phyloP scores from a whole-genome alignment of 192 early-diverging fungal species.

The Geranomyces michiganensis region DNA sequence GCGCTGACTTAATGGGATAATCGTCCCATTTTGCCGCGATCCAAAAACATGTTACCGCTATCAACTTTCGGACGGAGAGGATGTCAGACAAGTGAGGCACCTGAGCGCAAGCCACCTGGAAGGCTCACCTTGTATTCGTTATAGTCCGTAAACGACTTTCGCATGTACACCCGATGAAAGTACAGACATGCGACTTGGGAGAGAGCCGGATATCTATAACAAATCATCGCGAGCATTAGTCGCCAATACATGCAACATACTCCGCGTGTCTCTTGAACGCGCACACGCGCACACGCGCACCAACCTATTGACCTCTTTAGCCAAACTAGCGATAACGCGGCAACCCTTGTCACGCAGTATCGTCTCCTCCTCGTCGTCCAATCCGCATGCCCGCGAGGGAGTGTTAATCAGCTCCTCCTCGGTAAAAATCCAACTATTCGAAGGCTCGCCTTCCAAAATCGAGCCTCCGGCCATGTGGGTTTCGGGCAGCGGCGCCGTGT shows the following conservation, averaged over 20 bases:
- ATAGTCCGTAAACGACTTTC: conserved; percentile 38
- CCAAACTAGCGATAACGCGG: conserved; percentile 14
- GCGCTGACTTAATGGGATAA: conserved; percentile 18
- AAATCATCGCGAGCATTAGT: not conserved
- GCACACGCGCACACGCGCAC: not conserved
- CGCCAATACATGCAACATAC: too few species aligned
- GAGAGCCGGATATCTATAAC: conserved; percentile 20
- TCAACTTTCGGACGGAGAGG: not conserved
- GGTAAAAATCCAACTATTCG: conserved; percentile 25
- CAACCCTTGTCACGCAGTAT: conserved; percentile 26
- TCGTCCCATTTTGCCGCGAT: conserved; percentile 27
- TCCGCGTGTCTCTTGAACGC: not conserved
- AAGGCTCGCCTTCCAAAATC: not conserved
- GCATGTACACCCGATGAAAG: conserved; percentile 47
- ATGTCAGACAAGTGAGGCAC: conserved; percentile 1
- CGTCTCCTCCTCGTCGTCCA: conserved; percentile 12
- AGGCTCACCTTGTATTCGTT: conserved; percentile 30
- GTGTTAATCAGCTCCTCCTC: conserved; percentile 13
- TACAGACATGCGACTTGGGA: conserved; percentile 31
- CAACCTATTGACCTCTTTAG: conserved; percentile 22
- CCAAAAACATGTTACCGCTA: conserved; percentile 35
- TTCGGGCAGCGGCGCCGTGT: not conserved
- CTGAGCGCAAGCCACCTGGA: too few species aligned
- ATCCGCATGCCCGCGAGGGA: conserved; percentile 15
- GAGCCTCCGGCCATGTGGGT: not conserved